phyloP scores from a whole-genome alignment of 2,329 filamentous ascomycete species.

The Myrmaecium sp. region DNA sequence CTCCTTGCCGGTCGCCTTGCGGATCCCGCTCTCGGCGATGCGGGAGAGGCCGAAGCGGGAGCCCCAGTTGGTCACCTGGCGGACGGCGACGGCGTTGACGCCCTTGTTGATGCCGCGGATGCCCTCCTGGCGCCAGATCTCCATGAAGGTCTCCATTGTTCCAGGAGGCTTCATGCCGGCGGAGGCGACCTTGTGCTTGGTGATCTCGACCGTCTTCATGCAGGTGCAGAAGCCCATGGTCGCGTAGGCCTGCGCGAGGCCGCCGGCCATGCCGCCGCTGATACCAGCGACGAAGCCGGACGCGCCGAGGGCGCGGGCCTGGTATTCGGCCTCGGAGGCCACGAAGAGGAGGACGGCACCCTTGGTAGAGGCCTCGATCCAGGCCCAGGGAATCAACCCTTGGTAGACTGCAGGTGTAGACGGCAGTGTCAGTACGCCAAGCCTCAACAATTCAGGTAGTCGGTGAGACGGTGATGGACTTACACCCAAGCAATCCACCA shows the following conservation, averaged over 20 bases:
- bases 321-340: slow-evolving; percentile 93
- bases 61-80: slow-evolving; percentile 99
- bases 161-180: slow-evolving; percentile 69
- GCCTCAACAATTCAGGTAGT: not conserved
- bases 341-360: slow-evolving; percentile 98
- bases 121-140: slow-evolving; percentile 89
- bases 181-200: slow-evolving; percentile 86
- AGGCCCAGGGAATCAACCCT: slow-evolving; percentile 98
- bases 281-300: slow-evolving; percentile 81
- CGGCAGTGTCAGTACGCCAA: slow-evolving; percentile 1
- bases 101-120: slow-evolving; percentile 95
- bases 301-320: slow-evolving; percentile 68
- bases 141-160: slow-evolving; percentile 90
- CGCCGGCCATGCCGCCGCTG: slow-evolving; percentile 76
- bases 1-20: slow-evolving; percentile 60
- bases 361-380: slow-evolving; percentile 99
- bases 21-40: slow-evolving; percentile 79
- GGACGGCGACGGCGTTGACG: slow-evolving; percentile 95
- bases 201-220: slow-evolving; percentile 99
- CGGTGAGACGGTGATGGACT: slow-evolving; percentile 25
- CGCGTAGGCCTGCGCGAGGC: slow-evolving; percentile 93
- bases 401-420: slow-evolving; percentile 64
- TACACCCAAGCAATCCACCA: slow-evolving; percentile 87
- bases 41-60: slow-evolving; percentile 87
- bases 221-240: slow-evolving; percentile 99